These are phyloP conservation scores for Phragmites australis DNA, from an alignment of 176 grass and related monocot species.

Conservation along the genomic window DNA sequence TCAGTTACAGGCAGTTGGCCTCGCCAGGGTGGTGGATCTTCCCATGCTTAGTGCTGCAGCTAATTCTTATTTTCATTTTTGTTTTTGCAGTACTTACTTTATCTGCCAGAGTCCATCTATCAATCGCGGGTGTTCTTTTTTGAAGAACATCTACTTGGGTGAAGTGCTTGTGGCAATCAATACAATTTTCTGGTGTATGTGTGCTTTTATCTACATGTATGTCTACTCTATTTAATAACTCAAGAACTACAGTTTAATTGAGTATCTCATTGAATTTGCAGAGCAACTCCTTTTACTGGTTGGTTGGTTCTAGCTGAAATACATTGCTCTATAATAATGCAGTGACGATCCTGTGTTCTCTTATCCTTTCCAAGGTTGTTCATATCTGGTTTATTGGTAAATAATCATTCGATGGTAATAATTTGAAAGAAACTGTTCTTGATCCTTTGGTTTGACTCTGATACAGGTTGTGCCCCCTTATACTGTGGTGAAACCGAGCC, in stretches of 20 bases:
- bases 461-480: constrained; percentile 25
- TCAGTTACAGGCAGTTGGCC: background rate
- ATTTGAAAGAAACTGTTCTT: constrained; percentile 9
- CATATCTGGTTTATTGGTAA: background rate
- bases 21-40: background rate
- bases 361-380: background rate
- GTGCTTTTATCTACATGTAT: background rate
- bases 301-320: background rate
- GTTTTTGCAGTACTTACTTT: background rate
- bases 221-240: background rate
- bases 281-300: background rate
- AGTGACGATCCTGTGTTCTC: constrained; percentile 1
- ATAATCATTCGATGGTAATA: background rate
- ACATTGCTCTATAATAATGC: background rate
- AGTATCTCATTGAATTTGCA: background rate
- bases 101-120: background rate
- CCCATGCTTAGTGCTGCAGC: background rate
- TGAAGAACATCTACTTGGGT: background rate
- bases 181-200: background rate
- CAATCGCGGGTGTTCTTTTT: background rate
- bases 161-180: background rate
- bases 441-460: constrained; percentile 14
- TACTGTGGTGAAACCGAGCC: background rate
- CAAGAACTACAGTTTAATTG: background rate
- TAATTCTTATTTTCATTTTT: constrained; percentile 4